Percentiles rank a stretch among this genome's conserved stretches.
These are phyloP conservation scores for Ogataea dorogensis DNA, from an alignment of 805 yeast species.

Conservation along the genomic window DNA sequence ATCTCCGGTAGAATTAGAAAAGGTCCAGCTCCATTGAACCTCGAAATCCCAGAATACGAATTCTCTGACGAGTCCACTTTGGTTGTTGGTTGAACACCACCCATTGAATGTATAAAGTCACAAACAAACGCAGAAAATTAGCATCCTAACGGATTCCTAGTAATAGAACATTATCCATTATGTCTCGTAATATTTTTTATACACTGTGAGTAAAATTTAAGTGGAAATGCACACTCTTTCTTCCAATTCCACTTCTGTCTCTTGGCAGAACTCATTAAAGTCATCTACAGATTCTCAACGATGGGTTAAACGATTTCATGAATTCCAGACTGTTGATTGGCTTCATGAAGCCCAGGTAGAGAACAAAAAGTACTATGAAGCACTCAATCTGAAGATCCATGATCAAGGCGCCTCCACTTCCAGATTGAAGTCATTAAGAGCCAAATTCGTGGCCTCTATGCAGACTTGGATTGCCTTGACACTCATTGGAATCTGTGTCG, in stretches of 20 bases:
- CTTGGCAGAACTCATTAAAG: conserved; percentile 27
- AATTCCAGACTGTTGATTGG: conserved; percentile 71
- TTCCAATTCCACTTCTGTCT: conserved; percentile 11
- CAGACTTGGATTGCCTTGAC: conserved; percentile 76
- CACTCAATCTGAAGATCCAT: conserved; percentile 16
- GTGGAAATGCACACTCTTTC: conserved; percentile 9
- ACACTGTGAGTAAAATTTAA: conserved; percentile 1
- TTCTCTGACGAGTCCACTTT: conserved; percentile 74
- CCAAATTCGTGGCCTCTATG: conserved; percentile 35
- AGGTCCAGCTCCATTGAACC: conserved; percentile 99
- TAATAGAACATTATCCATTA: conserved; percentile 10
- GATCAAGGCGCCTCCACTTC: conserved; percentile 9
- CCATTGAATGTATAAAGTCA: conserved; percentile 14
- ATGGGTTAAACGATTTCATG: conserved; percentile 49
- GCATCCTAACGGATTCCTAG: conserved; percentile 12
- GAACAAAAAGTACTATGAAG: conserved; percentile 35
- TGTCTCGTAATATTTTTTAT: too few species aligned
- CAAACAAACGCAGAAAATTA: conserved; percentile 15
- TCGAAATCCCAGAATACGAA: conserved; percentile 92
- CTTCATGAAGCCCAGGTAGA: conserved; percentile 56
- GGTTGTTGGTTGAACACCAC: conserved; percentile 83
- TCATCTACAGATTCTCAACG: conserved; percentile 15
- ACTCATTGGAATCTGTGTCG: conserved; percentile 71
- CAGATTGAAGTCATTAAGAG: conserved; percentile 18
- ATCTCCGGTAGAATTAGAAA: conserved; percentile 99